Percentiles rank a stretch among this genome's conserved stretches.
phyloP scores from a whole-genome alignment of 129 eudicot genomes.

The Solidago caesia region DNA sequence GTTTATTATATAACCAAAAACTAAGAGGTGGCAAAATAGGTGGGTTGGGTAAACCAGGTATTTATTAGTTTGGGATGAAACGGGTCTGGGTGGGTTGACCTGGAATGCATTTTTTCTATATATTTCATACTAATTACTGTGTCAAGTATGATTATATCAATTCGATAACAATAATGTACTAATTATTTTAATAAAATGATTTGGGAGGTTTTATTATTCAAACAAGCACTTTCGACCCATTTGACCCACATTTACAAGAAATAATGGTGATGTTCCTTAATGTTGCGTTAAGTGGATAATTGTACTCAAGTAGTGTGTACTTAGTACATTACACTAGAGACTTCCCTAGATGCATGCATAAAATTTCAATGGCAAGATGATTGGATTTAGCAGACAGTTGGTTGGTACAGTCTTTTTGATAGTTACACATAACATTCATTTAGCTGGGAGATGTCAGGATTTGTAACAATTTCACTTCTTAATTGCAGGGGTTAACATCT shows the following conservation, averaged over 20 bases:
- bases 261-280: too few relatives aligned
- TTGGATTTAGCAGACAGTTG: not conserved
- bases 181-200: not conserved
- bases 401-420: not conserved
- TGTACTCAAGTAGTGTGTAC: too few relatives aligned
- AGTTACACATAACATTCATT: not conserved
- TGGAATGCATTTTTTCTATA: too few relatives aligned
- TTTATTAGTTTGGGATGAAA: not conserved
- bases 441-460: constrained; percentile 9
- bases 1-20: constrained; percentile 18
- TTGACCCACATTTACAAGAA: not conserved
- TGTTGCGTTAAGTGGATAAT: too few relatives aligned
- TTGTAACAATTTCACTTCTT: constrained; percentile 13
- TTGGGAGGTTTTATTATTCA: not conserved
- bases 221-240: not conserved
- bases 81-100: too few relatives aligned
- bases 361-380: not conserved
- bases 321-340: not conserved
- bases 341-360: constrained; percentile 11
- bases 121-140: not conserved
- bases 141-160: not conserved
- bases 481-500: constrained; percentile 74
- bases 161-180: too few relatives aligned
- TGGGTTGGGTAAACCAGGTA: not conserved
- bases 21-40: not conserved